A percentile compares a stretch with the other conserved stretches of the same genome.
Evolutionary conservation across 2,329 filamentous ascomycete species (phyloP).

Genomic region (Trichoderma sp.): DNA sequence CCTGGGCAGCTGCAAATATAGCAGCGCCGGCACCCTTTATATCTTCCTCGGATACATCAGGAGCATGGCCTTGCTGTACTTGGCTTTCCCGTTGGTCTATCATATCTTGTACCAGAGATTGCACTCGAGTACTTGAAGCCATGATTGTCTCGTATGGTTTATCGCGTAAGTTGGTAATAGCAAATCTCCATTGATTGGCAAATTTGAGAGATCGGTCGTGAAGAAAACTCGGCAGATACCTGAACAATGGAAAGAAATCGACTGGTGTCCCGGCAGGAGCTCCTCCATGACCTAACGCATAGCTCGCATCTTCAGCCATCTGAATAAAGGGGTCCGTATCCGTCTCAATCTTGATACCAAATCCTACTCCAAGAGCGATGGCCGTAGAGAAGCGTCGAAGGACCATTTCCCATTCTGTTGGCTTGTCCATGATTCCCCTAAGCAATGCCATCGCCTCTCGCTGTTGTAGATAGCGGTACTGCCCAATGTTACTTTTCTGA

Average conservation of each 20-base stretch:
- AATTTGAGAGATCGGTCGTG: constrained; percentile 35
- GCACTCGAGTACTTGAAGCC: constrained; percentile 33
- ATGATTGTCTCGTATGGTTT: constrained; percentile 43
- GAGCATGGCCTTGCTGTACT: constrained; percentile 30
- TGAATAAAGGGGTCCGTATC: constrained; percentile 44
- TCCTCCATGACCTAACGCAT: constrained; percentile 34
- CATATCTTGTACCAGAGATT: constrained; percentile 33
- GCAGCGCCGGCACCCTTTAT: constrained; percentile 52
- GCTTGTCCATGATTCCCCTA: constrained; percentile 34
- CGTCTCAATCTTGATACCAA: constrained; percentile 42
- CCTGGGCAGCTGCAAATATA: constrained; percentile 49
- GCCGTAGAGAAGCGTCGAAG: constrained; percentile 43
- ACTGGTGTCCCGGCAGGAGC: constrained; percentile 41
- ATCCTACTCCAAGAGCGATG: constrained; percentile 46
- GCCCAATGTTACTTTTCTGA: constrained; percentile 39
- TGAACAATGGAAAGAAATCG: constrained; percentile 50
- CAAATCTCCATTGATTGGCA: constrained; percentile 33
- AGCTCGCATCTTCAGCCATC: constrained; percentile 37
- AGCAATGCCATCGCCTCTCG: constrained; percentile 36
- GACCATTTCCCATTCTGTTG: constrained; percentile 40
- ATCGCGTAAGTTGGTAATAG: constrained; percentile 45
- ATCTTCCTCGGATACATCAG: constrained; percentile 43
- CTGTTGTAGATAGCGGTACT: constrained; percentile 39
- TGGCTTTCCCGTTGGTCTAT: constrained; percentile 30
- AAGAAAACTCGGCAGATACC: constrained; percentile 43